Conservation (phyloP, 2,329 filamentous ascomycete species). For the Pseudogymnoascus destructans region DNA sequence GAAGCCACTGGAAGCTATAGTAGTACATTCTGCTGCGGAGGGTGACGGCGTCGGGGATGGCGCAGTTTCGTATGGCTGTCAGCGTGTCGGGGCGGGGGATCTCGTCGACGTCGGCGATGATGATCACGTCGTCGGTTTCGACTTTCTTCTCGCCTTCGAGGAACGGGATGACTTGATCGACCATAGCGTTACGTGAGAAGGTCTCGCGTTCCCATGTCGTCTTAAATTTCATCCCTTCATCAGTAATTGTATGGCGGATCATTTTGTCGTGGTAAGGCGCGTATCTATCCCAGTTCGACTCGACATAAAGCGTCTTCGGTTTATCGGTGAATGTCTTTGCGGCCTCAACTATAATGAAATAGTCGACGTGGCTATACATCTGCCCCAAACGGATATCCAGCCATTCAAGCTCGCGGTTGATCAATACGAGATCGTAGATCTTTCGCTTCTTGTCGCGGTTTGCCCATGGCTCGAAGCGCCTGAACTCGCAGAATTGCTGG, state of each 20-base stretch:
- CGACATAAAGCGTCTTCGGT: constrained; percentile 40
- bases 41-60: constrained; percentile 26
- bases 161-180: constrained; percentile 36
- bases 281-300: constrained; percentile 40
- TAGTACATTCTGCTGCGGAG: constrained; percentile 28
- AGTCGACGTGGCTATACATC: constrained; percentile 45
- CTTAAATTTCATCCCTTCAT: constrained; percentile 28
- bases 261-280: constrained; percentile 44
- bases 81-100: constrained; percentile 29
- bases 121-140: constrained; percentile 30
- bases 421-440: constrained; percentile 48
- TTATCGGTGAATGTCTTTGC: constrained; percentile 43
- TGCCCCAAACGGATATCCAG: constrained; percentile 50
- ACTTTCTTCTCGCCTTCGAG: constrained; percentile 25
- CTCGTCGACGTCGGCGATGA: constrained; percentile 36
- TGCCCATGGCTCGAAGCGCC: constrained; percentile 27
- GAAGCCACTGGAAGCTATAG: constrained; percentile 30
- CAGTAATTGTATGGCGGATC: constrained; percentile 42
- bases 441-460: constrained; percentile 29
- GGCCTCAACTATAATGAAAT: constrained; percentile 51
- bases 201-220: constrained; percentile 39
- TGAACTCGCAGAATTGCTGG: constrained; percentile 25
- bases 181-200: constrained; percentile 42
- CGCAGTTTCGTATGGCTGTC: constrained; percentile 27
- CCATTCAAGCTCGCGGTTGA: constrained; percentile 52